Percentiles rank a stretch among this genome's conserved stretches.
phyloP scores from a whole-genome alignment of 495 filamentous ascomycete genomes.

The Talaromyces trachyspermus region DNA sequence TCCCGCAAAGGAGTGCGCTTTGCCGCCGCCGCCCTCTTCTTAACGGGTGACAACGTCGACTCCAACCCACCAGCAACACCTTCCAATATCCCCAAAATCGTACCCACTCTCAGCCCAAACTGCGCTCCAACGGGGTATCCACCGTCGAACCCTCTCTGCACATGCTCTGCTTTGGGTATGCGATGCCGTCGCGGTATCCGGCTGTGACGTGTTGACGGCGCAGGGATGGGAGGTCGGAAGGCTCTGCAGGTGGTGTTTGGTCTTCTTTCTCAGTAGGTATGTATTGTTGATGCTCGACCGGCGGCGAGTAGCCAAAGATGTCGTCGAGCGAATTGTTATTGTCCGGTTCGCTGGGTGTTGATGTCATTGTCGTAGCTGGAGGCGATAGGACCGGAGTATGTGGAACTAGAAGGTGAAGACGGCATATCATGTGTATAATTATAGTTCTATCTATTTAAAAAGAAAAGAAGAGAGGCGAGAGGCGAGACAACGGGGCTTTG shows the following conservation, averaged over 20 bases:
- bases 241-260: too few relatives aligned
- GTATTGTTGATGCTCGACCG: neutral
- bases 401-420: slow-evolving; percentile 2
- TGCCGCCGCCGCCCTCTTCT: slow-evolving; percentile 15
- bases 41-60: slow-evolving; percentile 8
- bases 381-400: slow-evolving; percentile 7
- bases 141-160: slow-evolving; percentile 85
- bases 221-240: slow-evolving; percentile 68
- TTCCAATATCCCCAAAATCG: slow-evolving; percentile 63
- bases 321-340: slow-evolving; percentile 36
- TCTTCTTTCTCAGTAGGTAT: neutral
- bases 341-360: slow-evolving; percentile 13
- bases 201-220: slow-evolving; percentile 67
- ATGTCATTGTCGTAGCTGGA: slow-evolving; percentile 25
- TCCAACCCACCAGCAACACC: slow-evolving; percentile 43
- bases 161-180: slow-evolving; percentile 52
- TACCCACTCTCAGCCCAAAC: slow-evolving; percentile 64
- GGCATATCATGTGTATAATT: too few relatives aligned
- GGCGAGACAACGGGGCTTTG: too few relatives aligned
- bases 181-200: slow-evolving; percentile 87
- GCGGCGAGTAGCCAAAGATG: slow-evolving; percentile 43
- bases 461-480: too few relatives aligned
- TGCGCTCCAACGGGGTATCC: slow-evolving; percentile 74
- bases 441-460: too few relatives aligned
- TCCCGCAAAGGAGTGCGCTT: slow-evolving; percentile 20